Evolutionary conservation across 495 filamentous ascomycete species (phyloP), one percentile per base, ranked within the genome.

Genomic region (Darksidea phi): DNA sequence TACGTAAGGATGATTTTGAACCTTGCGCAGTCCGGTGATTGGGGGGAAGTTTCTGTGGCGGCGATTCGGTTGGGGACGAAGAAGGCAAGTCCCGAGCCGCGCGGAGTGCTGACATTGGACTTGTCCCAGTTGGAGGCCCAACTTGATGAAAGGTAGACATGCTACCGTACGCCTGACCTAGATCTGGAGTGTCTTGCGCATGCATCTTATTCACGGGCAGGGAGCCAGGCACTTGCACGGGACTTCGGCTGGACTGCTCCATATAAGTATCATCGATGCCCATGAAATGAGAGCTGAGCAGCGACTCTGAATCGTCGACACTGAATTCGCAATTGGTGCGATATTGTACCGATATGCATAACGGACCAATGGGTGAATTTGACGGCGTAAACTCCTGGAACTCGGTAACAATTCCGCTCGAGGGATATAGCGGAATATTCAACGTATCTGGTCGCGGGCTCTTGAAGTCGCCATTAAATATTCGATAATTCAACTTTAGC

Each of bases 251-350:
- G 36, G 64, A 20, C 52, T 67, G 46, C 68, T 61, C 54, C 67
- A 95, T 94, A 66, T 87, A 89, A 38, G 88, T 85, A 69, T 96
- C 90, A 67, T 97, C 92, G 15, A 88, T 82, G 15, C 90, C 90
- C 84, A 96, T 92, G 70, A 94, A 91, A n/a, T 88, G 86, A n/a
- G 91, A 96, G 74, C 93, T 96, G 34, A 98, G 70, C 18, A 97
- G 73, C 4, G 91, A 86, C 74, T 98, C 94, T 0, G 90, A 86
- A 68, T 96, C 90, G 66, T 95, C 93, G 17, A 96, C 84, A 17
- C 89, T 84, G 76, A 98, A 97, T 64, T 88, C 90, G 74, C 88
- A 95, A 68, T 91, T 88, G 36, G 82, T 88, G 55, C 94, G 89
- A 73, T 94, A 96, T 7, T 84, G 82, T 20, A 96, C 88, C 41